Base-by-base conservation (phyloP, 2,329 filamentous ascomycete species). In the Cryphonectria radicalis region DNA sequence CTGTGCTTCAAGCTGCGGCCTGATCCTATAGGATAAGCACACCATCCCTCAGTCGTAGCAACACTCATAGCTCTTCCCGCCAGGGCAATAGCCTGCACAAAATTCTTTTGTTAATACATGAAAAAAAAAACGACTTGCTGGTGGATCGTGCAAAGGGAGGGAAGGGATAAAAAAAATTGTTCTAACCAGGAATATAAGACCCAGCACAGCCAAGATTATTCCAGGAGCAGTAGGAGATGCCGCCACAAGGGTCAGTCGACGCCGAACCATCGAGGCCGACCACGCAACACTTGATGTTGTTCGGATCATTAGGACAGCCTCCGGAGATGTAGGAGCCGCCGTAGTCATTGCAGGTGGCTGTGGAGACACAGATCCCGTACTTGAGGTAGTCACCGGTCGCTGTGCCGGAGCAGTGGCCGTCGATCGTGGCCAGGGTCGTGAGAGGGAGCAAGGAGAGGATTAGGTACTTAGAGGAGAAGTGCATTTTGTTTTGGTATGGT, bases 291-390 rank as follows among this genome's bases (percentile, higher is more conserved):
- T 66, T 66, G 46, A 66, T 42, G 6, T 57, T 67, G 50, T 14
- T 19, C 6, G 35, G 10, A 25, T 67, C 50, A 25, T 22, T 67
- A 22, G 65, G 65, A 42, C 65, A 67, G 53, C 65, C 50, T 11
- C 50, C 65, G 37, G 22, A 43, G 53, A 59, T 67, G 22, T 59
- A 67, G 13, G 65, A 67, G 35, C 65, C 65, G 28, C 19, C 46
- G 35, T 55, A 66, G 32, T 10, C 22, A 28, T 8, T 55, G 43
- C 46, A 66, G 8, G 46, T 55, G 19, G 64, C 10, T 13, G 50
- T 66, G 28, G 50, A 55, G 46, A 55, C 55, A 19, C 64, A 66
- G 32, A 66, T 66, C 6, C 46, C 64, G 28, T 55, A 55, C 50
- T 55, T 19, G 46, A 40, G 46, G 50, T 66, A 66, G 2, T 55